Conservation (phyloP, 2,329 filamentous ascomycete genomes). For the Phialemonium atrogriseum region DNA sequence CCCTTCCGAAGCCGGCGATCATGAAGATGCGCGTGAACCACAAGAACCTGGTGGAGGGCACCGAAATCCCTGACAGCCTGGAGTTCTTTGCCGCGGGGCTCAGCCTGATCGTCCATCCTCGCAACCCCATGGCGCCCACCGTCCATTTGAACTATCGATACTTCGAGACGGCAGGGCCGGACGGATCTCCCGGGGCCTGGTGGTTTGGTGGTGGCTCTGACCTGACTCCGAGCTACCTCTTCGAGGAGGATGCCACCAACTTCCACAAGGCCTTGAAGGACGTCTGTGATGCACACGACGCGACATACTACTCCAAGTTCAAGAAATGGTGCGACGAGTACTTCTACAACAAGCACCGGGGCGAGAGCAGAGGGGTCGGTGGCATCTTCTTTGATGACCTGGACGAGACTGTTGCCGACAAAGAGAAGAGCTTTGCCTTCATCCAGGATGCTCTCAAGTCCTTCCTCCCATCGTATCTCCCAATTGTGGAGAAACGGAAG, state of each 20-base stretch:
- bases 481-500: conserved; percentile 81
- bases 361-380: conserved; percentile 78
- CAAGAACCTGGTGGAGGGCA: conserved; percentile 68
- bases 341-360: conserved; percentile 87
- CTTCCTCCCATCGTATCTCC: conserved; percentile 85
- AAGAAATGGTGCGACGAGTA: conserved; percentile 99
- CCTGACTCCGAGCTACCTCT: conserved; percentile 86
- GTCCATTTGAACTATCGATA: conserved; percentile 98
- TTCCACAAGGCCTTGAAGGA: conserved; percentile 94
- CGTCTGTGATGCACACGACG: conserved; percentile 88
- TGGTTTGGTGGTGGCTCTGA: conserved; percentile 98
- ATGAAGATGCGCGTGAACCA: conserved; percentile 91
- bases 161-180: conserved; percentile 86
- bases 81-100: conserved; percentile 94
- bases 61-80: conserved; percentile 60
- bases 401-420: conserved; percentile 76
- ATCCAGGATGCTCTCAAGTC: conserved; percentile 76
- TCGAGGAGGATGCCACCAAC: conserved; percentile 93
- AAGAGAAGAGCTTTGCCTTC: conserved; percentile 85
- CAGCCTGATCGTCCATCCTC: conserved; percentile 86
- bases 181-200: conserved; percentile 79
- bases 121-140: conserved; percentile 94
- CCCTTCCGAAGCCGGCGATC: conserved; percentile 78
- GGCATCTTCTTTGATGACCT: conserved; percentile 99
- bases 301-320: conserved; percentile 84